Evolutionary conservation across 2,329 filamentous ascomycete species (phyloP), one percentile per base, ranked within the genome.

Genomic region (Fusarium sp.): DNA sequence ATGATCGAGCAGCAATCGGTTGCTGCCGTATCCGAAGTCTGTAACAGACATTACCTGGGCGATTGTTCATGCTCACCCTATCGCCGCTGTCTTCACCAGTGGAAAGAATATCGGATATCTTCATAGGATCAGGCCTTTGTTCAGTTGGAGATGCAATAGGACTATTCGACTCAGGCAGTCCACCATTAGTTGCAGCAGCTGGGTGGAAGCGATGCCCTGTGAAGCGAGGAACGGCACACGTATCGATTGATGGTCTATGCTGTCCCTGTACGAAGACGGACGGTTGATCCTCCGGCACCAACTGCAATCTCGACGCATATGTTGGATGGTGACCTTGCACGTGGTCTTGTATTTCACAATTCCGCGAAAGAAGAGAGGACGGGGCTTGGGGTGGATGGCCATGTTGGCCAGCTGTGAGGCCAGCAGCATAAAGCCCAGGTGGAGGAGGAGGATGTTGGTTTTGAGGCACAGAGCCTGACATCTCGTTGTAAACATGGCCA

Each of bases 1-100:
- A 96, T 44, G 92, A 93, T 73, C 93, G 87, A 57, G 93, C 93
- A 2, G 92, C 92, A 20, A 89, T 85, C 12, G 93, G 93, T 76
- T 95, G 93, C 79, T 96, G 93, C 53, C 93, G 90, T 68, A 95
- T 89, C 18, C 48, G 73, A 7, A 82, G 73, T 8, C 64, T 70
- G 61, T 82, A 82, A 13, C 53, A 50, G n/a, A 78, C 74, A 49
- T 70, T 40, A 26, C 53, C 44, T 11, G 53, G 44, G 15, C 48
- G 62, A 14, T 41, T 62, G 41, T 27, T 60, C 35, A 40, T 50
- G 40, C 35, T 53, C 27, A 38, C 46, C 13, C 40, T 42, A 30
- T 48, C 38, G 18, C 17, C 32, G 23, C 23, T 46, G 14, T 48
- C 44, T n/a, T 45, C 59, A 17, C 60, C 40, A 15, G 64, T 44